Evolutionary conservation across 2,329 filamentous ascomycete genomes (phyloP), one percentile per base, ranked within the genome.

Genomic region (Drechmeria coniospora): DNA sequence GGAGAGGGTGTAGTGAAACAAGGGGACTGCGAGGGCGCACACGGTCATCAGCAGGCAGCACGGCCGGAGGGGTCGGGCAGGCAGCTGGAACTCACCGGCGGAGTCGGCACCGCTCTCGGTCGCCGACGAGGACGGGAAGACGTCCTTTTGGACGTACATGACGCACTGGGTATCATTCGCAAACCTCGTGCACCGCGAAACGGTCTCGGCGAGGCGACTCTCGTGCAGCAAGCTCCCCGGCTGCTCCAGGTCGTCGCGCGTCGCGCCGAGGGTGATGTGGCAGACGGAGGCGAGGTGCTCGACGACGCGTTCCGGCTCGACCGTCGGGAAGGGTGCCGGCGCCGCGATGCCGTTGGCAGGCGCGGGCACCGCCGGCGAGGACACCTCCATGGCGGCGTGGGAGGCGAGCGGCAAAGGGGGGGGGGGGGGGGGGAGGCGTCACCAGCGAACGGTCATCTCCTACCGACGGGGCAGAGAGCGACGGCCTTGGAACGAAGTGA

Each of bases 141-240:
- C 49, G 47, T 87, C 82, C 57, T 94, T 93, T 50, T 90, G 79
- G 37, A 94, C 77, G 56, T 95, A 95, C 37, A 98, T 63, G 30
- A 79, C 83, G 36, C 78, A 74, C 57, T 93, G 83, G 32, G 79
- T 67, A 55, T 98, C 92, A 35, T 75, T 74, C 32, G 84, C 84
- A 55, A 95, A 95, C 44, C 86, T 78, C 40, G 74, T 74, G 54
- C 87, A 94, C 59, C 83, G 72, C 49, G 84, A 75, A 31, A 92
- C 59, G 6, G 90, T 94, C 43, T 95, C 87, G 29, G 65, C 59
- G 40, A 82, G 69, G 40, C 67, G 71, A 32, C 64, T 56, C 44
- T 74, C 65, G 32, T 84, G 83, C 36, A 98, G 65, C 54, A 98
- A 63, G 59, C 82, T 94, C 36, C 81, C 84, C 11, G 74, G 61